Conservation (phyloP, 2,329 filamentous ascomycete species). For the Fusarium stilboides region DNA sequence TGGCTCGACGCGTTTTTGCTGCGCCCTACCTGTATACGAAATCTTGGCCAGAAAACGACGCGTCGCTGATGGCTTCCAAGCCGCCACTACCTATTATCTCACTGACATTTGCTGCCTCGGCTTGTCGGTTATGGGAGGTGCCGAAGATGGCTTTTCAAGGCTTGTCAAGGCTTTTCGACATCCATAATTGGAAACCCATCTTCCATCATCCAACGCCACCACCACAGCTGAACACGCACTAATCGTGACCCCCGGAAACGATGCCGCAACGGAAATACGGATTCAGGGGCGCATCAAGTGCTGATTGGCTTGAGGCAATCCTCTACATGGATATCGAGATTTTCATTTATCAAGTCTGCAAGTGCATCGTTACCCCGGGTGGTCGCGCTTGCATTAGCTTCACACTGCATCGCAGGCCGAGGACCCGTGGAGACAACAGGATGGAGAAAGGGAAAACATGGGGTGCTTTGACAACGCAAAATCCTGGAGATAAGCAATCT, state of each 20-base stretch:
- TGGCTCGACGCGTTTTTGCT: neutral
- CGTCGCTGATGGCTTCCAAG: conserved; percentile 4
- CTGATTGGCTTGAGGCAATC: conserved; percentile 22
- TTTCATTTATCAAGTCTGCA: neutral
- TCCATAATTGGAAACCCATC: neutral
- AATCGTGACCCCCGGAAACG: conserved; percentile 9
- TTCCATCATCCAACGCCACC: conserved; percentile 11
- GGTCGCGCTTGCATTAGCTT: conserved; percentile 27
- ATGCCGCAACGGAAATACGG: conserved; percentile 16
- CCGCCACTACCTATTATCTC: neutral
- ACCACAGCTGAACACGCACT: conserved; percentile 19
- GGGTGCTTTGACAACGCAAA: conserved; percentile 20
- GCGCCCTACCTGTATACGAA: conserved; percentile 4
- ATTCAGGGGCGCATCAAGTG: neutral
- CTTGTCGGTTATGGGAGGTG: neutral
- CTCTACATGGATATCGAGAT: neutral
- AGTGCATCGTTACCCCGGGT: conserved; percentile 27
- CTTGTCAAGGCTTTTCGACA: conserved; percentile 18
- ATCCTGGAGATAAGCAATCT: conserved; percentile 12
- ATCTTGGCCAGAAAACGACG: neutral
- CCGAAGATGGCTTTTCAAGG: conserved; percentile 14
- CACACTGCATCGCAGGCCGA: neutral
- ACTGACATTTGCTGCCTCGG: conserved; percentile 14
- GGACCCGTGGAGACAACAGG: conserved; percentile 8
- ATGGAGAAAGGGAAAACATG: conserved; percentile 7